Evolutionary conservation across 805 yeast genomes (phyloP).

Genomic region (Saturnispora dispora): DNA sequence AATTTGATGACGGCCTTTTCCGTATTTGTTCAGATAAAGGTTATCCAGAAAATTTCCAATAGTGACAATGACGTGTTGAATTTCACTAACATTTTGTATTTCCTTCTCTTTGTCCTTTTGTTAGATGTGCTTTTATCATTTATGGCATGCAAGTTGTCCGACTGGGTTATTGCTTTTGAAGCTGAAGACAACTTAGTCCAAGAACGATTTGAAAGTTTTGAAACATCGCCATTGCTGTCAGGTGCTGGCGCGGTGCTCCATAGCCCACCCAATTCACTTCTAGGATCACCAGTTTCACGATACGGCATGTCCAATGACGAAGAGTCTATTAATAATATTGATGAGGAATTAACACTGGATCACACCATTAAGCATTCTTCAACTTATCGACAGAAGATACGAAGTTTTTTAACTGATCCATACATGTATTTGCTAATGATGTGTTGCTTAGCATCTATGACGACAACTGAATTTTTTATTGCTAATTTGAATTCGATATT

Average conservation of each 20-base stretch:
- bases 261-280: slow-evolving; percentile 17
- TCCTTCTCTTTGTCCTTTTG: slow-evolving; percentile 17
- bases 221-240: slow-evolving; percentile 26
- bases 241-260: slow-evolving; percentile 27
- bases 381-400: slow-evolving; percentile 13
- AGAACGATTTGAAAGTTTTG: slow-evolving; percentile 24
- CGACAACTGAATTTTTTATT: slow-evolving; percentile 81
- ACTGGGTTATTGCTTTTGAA: slow-evolving; percentile 20
- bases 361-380: slow-evolving; percentile 8
- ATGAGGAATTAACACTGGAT: slow-evolving; percentile 22
- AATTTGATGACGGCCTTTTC: slow-evolving; percentile 33
- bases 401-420: slow-evolving; percentile 37
- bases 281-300: slow-evolving; percentile 26
- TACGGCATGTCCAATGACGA: slow-evolving; percentile 17
- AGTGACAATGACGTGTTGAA: slow-evolving; percentile 11
- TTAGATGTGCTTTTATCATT: slow-evolving; percentile 17
- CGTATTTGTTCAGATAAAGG: slow-evolving; percentile 23
- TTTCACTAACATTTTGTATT: slow-evolving; percentile 17
- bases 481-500: slow-evolving; percentile 61
- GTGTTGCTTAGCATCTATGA: slow-evolving; percentile 60
- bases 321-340: slow-evolving; percentile 18
- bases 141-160: slow-evolving; percentile 25
- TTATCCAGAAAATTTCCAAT: slow-evolving; percentile 17
- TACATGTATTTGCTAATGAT: slow-evolving; percentile 57
- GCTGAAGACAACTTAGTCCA: slow-evolving; percentile 14